Evolutionary conservation across 768 basidiomycete genomes (phyloP).

Genomic region (Amanita exitialis): DNA sequence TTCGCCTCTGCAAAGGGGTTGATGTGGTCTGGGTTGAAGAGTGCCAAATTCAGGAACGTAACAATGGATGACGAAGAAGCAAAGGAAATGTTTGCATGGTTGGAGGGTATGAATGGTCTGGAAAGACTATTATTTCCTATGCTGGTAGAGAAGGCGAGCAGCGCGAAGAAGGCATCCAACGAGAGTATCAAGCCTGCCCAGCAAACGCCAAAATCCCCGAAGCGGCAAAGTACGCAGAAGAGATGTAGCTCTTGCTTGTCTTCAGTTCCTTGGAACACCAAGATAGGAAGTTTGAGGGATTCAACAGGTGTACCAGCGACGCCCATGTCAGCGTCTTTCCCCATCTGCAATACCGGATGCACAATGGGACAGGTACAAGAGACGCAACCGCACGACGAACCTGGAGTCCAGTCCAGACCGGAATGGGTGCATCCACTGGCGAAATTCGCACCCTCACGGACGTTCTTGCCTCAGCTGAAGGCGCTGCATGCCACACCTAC

Average conservation of each 20-base stretch:
- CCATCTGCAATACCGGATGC: neutral
- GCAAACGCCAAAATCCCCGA: neutral
- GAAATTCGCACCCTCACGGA: slow-evolving; percentile 15
- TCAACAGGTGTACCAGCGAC: neutral
- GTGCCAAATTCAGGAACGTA: slow-evolving; percentile 25
- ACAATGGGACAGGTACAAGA: neutral
- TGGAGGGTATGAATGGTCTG: slow-evolving; percentile 33
- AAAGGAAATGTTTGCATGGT: slow-evolving; percentile 26
- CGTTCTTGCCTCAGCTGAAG: slow-evolving; percentile 30
- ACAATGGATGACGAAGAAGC: slow-evolving; percentile 22
- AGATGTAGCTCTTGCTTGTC: neutral
- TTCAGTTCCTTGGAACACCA: neutral
- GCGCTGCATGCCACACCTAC: slow-evolving; percentile 27
- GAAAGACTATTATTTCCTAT: slow-evolving; percentile 28
- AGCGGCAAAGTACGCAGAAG: neutral
- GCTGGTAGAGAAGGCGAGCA: slow-evolving; percentile 18
- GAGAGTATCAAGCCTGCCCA: neutral
- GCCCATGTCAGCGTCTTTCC: neutral
- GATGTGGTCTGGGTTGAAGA: slow-evolving; percentile 15
- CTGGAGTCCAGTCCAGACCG: slow-evolving; percentile 7
- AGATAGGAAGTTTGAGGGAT: neutral
- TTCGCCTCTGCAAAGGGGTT: slow-evolving; percentile 14
- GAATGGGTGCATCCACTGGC: slow-evolving; percentile 5
- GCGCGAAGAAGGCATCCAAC: neutral
- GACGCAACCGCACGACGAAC: neutral